phyloP scores from a whole-genome alignment of 495 filamentous ascomycete species.

The Sordaria brevicollis region DNA sequence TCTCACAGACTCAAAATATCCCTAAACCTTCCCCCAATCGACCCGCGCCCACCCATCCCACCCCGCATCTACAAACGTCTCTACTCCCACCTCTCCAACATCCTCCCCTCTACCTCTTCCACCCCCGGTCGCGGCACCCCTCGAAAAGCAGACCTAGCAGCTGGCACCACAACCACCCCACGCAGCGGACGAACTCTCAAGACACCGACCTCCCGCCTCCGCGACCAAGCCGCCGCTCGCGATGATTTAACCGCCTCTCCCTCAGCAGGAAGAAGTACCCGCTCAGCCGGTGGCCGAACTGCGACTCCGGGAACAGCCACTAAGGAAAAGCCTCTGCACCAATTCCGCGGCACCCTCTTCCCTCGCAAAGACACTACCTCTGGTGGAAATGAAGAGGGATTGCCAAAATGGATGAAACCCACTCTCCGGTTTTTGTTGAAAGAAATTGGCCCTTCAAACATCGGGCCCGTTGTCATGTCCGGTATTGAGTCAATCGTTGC shows the following conservation, averaged over 20 bases:
- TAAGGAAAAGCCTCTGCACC: conserved; percentile 27
- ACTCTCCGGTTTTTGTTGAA: conserved; percentile 53
- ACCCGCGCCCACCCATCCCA: conserved; percentile 71
- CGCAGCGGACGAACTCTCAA: conserved; percentile 4
- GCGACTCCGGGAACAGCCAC: conserved; percentile 6
- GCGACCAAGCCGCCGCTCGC: conserved; percentile 8
- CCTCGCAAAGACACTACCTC: conserved; percentile 5
- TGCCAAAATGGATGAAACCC: conserved; percentile 58
- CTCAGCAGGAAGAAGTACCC: background rate
- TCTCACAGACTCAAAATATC: conserved; percentile 57
- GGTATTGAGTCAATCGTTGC: conserved; percentile 33
- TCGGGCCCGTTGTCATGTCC: conserved; percentile 33
- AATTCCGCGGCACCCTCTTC: conserved; percentile 12
- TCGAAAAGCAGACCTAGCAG: conserved; percentile 14
- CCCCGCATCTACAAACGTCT: conserved; percentile 78
- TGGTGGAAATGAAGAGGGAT: conserved; percentile 12
- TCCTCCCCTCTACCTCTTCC: conserved; percentile 40
- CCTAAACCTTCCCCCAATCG: conserved; percentile 75
- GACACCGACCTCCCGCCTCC: conserved; percentile 27
- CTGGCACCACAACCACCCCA: conserved; percentile 11
- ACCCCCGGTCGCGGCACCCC: conserved; percentile 14
- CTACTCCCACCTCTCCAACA: conserved; percentile 67
- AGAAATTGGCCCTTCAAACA: conserved; percentile 20
- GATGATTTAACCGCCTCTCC: background rate
- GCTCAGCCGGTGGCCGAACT: background rate